These are phyloP conservation scores for Aspergillus saccharolyticus DNA, from an alignment of 495 filamentous ascomycete genomes.

Conservation along the genomic window DNA sequence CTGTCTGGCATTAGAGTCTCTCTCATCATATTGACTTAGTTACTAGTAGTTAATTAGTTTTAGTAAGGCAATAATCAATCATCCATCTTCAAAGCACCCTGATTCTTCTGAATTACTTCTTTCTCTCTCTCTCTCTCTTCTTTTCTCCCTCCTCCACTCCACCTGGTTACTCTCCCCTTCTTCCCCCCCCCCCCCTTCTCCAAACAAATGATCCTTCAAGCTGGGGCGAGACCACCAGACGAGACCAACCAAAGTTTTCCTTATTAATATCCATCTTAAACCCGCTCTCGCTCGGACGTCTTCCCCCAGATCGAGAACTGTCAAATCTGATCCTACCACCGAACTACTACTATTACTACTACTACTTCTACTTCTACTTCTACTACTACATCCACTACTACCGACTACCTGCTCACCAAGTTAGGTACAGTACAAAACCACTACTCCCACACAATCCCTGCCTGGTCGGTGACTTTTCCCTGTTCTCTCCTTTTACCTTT, in stretches of 20 bases:
- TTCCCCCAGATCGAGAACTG: not conserved
- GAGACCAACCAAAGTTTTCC: not conserved
- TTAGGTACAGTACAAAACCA: no score
- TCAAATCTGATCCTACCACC: not conserved
- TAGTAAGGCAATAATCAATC: no score
- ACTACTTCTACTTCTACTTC: not conserved
- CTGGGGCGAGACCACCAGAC: not conserved
- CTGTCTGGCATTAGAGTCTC: not conserved
- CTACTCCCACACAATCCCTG: not conserved
- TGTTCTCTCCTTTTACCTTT: not conserved
- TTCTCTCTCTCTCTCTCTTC: constrained; percentile 9
- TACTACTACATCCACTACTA: not conserved
- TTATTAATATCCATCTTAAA: not conserved
- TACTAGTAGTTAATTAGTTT: no score
- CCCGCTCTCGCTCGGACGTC: not conserved
- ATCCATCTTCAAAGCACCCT: no score
- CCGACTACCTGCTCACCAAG: no score
- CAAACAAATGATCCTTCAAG: not conserved
- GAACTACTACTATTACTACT: not conserved
- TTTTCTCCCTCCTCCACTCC: constrained; percentile 3
- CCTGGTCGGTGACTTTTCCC: not conserved
- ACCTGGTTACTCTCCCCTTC: not conserved
- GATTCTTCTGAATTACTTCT: constrained; percentile 2
- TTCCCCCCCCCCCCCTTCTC: not conserved
- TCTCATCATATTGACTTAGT: not conserved